Conservation (phyloP, 805 yeast genomes). For the Lipomyces starkeyi region DNA sequence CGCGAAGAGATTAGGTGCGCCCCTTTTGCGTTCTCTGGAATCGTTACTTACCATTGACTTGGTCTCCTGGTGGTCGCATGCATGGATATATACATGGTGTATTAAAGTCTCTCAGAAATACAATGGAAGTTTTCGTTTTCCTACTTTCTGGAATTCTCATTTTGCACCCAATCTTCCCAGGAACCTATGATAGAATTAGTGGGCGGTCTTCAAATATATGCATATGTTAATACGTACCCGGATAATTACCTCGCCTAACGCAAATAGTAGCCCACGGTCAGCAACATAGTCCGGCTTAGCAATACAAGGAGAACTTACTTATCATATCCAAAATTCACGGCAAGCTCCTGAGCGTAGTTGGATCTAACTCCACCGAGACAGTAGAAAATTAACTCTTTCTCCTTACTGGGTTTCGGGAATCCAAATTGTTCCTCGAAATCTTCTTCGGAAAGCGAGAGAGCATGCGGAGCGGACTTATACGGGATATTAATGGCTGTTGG, state of each 20-base stretch:
- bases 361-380: constrained; percentile 94
- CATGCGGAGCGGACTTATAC: constrained; percentile 89
- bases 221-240: neutral
- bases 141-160: constrained; percentile 14
- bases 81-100: neutral
- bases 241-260: constrained; percentile 70
- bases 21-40: neutral
- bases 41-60: neutral
- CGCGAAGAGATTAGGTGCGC: constrained; percentile 39
- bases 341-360: constrained; percentile 87
- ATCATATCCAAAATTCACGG: constrained; percentile 84
- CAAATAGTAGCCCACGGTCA: neutral
- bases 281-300: neutral
- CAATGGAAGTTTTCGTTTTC: constrained; percentile 4
- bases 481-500: constrained; percentile 90
- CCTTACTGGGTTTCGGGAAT: constrained; percentile 73
- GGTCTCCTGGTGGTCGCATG: neutral
- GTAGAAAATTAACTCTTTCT: constrained; percentile 81
- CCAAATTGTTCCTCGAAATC: constrained; percentile 85
- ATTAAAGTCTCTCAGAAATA: neutral
- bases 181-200: constrained; percentile 63
- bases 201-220: neutral
- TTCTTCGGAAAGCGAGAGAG: constrained; percentile 75
- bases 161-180: constrained; percentile 76
- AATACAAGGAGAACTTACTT: constrained; percentile 45